Conservation (phyloP, 768 basidiomycete species). For the Tylopilus vinaceipallidus region DNA sequence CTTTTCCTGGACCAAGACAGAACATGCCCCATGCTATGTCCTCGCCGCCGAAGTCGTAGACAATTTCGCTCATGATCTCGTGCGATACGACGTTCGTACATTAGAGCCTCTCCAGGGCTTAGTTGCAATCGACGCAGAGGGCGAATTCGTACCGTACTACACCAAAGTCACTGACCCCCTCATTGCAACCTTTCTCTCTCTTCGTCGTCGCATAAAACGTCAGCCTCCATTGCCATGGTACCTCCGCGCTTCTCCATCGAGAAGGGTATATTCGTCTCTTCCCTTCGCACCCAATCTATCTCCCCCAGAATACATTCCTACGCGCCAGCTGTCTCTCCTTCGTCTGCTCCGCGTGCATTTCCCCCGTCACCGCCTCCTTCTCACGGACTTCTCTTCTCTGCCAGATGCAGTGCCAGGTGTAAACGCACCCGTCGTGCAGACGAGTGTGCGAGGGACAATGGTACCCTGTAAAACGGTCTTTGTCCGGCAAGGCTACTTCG, state of each 20-base stretch:
- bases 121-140: constrained; percentile 72
- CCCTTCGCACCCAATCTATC: constrained; percentile 93
- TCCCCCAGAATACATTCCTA: constrained; percentile 86
- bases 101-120: constrained; percentile 82
- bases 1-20: constrained; percentile 77
- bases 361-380: constrained; percentile 89
- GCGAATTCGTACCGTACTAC: constrained; percentile 85
- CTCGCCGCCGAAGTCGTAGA: constrained; percentile 97
- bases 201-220: constrained; percentile 59
- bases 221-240: constrained; percentile 58
- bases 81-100: constrained; percentile 83
- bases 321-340: constrained; percentile 82
- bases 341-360: constrained; percentile 79
- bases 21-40: constrained; percentile 86
- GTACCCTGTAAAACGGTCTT: constrained; percentile 89
- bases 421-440: constrained; percentile 93
- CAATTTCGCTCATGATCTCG: constrained; percentile 94
- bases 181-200: constrained; percentile 70
- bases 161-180: constrained; percentile 83
- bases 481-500: constrained; percentile 94
- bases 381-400: constrained; percentile 88
- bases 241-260: constrained; percentile 51
- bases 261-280: constrained; percentile 62
- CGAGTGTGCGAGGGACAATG: constrained; percentile 78
- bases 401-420: constrained; percentile 72